Percentiles rank a stretch among this genome's conserved stretches.
These are phyloP conservation scores for Nadsonia fulvescens DNA, from an alignment of 805 yeast genomes.

Conservation along the genomic window DNA sequence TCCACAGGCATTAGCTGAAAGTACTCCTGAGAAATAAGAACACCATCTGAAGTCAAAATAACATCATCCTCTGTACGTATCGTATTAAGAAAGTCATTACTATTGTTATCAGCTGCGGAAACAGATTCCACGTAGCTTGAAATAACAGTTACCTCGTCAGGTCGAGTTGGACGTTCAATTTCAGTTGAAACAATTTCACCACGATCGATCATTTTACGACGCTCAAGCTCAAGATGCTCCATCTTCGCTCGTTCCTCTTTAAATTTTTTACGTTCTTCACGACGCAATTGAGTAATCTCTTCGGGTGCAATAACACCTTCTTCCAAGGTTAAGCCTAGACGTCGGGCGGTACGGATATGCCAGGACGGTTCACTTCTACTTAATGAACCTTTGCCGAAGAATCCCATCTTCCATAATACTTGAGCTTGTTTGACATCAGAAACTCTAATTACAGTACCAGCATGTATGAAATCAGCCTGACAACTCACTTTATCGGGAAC, in stretches of 20 bases:
- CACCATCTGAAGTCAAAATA: constrained; percentile 15
- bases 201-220: constrained; percentile 22
- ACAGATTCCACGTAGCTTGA: constrained; percentile 1
- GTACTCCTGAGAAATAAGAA: constrained; percentile 18
- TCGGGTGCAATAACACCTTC: constrained; percentile 34
- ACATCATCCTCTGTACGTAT: constrained; percentile 23
- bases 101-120: not conserved
- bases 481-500: constrained; percentile 9
- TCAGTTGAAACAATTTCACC: constrained; percentile 13
- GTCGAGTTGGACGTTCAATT: constrained; percentile 10
- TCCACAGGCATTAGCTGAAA: constrained; percentile 66
- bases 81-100: not conserved
- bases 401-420: constrained; percentile 66
- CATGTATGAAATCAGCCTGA: constrained; percentile 9
- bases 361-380: constrained; percentile 91
- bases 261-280: constrained; percentile 55
- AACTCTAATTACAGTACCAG: constrained; percentile 19
- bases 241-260: constrained; percentile 47
- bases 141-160: constrained; percentile 1
- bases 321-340: constrained; percentile 30
- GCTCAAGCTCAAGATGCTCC: constrained; percentile 31
- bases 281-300: constrained; percentile 55
- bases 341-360: constrained; percentile 43
- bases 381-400: constrained; percentile 81
- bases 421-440: constrained; percentile 26